A percentile compares a stretch with the other conserved stretches of the same genome.
Conservation (phyloP, 148 eudicot species). For the Vaccinium vitisidaea region DNA sequence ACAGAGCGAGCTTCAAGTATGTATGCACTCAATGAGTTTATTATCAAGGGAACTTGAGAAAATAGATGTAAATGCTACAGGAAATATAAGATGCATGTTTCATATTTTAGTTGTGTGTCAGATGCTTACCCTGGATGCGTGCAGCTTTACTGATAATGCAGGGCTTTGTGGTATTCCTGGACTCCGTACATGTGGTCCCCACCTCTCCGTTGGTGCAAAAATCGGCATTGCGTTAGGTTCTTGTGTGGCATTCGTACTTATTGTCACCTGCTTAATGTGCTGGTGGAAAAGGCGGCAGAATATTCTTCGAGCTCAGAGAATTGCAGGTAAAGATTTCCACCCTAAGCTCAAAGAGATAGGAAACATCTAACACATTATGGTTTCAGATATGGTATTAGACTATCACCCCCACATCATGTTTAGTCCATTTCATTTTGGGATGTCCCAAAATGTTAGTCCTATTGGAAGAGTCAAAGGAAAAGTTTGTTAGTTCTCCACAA, state of each 20-base stretch:
- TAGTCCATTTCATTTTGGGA: not conserved
- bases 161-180: constrained; percentile 98
- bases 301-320: constrained; percentile 83
- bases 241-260: constrained; percentile 39
- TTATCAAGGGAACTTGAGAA: not conserved
- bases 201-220: constrained; percentile 84
- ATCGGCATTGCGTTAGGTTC: constrained; percentile 64
- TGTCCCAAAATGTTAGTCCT: not conserved
- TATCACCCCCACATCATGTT: not conserved
- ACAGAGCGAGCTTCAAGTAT: constrained; percentile 97
- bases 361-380: not conserved
- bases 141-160: constrained; percentile 88
- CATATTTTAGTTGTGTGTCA: not conserved
- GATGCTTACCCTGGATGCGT: constrained; percentile 24
- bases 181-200: constrained; percentile 80
- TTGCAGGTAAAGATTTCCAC: constrained; percentile 56
- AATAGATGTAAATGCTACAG: not conserved
- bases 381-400: not conserved
- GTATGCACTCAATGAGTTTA: constrained; percentile 15
- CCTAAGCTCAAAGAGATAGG: constrained; percentile 1
- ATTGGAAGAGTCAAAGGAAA: not conserved
- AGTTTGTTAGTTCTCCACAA: not conserved
- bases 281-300: constrained; percentile 98
- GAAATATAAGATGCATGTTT: not conserved
- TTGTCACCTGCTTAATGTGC: constrained; percentile 52